Base-by-base conservation (phyloP, 768 basidiomycete species). In the Mycena amicta region DNA sequence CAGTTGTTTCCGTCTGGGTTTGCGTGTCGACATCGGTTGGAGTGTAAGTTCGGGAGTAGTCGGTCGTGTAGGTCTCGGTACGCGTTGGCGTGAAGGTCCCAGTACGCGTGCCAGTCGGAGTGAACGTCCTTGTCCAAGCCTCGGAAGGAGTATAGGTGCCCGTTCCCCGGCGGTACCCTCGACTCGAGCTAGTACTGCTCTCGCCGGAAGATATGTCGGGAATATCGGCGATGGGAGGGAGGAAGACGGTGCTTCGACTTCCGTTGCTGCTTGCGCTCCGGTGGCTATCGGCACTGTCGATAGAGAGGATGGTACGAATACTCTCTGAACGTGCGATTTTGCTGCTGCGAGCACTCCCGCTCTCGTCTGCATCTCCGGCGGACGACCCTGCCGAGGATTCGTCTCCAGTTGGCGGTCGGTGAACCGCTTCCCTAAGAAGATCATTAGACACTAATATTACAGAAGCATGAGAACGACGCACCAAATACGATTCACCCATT, bases 401-500 rank as follows among this genome's bases (percentile, higher is more conserved):
- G 37, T 77, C 82, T 18, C 78, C 86, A 66, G 65, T 83, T 66
- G 66, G 85, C 63, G 70, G 89, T 16, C 84, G 83, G 65, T 92
- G 86, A 18, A 94, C 79, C 0, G 88, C 86, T 61, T 93, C 92
- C 92, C 92, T 95, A 60, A 30, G 54, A 57, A 18, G 12, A 23
- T 31, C 27, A 27, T 40, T 27, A 58, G 43, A 30, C 2, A 52
- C 18, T 8, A 45, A 45, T 16, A 13, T 61, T 40, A 60, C n/a
- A 56, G 6, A 22, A 16, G 11, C 22, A 16, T 50, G 33, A n/a
- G 40, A 64, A 60, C 26, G 1, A 76, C 85, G 49, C 67, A 93
- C 95, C 92, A 94, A 54, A 97, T 83, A 4, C 92, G 84, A 66
- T 90, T 91, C 13, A 95, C 93, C 95, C 95, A 97, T 71, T 89